Base-by-base conservation (phyloP, 306 rosid species). In the Rosa persica region DNA sequence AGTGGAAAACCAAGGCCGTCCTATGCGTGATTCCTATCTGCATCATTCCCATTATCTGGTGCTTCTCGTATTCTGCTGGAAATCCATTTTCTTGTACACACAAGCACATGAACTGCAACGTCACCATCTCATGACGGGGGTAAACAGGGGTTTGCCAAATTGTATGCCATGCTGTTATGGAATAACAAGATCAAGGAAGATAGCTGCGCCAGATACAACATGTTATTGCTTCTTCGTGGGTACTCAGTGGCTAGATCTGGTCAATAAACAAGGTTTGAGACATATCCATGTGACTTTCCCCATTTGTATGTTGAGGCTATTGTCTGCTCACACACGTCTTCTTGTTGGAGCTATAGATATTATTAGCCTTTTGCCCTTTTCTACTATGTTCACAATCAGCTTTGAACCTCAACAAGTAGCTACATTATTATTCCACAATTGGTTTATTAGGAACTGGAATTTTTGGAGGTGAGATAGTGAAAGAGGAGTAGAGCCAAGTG, bases 221-320 rank as follows among this genome's bases (percentile, higher is more conserved):
- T 47, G 73, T 70, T 70, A 44, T 70, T 70, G 40, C 74, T 70
- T 7, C 51, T 12, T 47, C 12, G 51, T 47, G 51, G 51, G 16
- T 47, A 47, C 17, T 47, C 51, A 3, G 36, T 47, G 49, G 49
- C 15, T 8, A 30, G 36, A 47, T 12, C 5, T 47, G 51, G 3
- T 12, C 51, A 47, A 47, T 47, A 47, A 47, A 43, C 36, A 5
- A 2, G 34, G 52, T 10, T 15, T 65, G 44, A 43, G 13, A 22
- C 20, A 43, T 12, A 11, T 68, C 38, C 17, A 13, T 12, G 36
- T 2, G 4, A 10, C 3, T 22, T 2, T 22, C 62, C 15, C 4
- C 15, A 1, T 20, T 5, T 20, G 12, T 16, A 16, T 30, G 36
- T 30, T 30, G 36, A 2, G 36, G 36, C 36, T 30, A 30, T 30